These are phyloP conservation scores for Fusarium lyarnte DNA, from an alignment of 2,329 filamentous ascomycete genomes.

Conservation along the genomic window DNA sequence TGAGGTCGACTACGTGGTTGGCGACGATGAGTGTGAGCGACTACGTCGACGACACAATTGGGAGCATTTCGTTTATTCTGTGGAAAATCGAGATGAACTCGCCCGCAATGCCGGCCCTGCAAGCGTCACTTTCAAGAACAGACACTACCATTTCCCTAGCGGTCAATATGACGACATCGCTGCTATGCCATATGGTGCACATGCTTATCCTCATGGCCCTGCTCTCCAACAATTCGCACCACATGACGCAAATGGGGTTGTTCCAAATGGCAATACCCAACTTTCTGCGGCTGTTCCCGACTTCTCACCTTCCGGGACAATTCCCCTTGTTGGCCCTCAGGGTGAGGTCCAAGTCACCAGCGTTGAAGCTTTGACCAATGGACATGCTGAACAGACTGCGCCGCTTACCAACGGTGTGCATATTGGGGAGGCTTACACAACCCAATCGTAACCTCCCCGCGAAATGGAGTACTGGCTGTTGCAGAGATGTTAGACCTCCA, in stretches of 20 bases:
- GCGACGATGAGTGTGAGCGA: conserved; percentile 81
- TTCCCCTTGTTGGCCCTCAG: conserved; percentile 23
- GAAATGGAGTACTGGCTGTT: conserved; percentile 5
- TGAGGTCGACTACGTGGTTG: conserved; percentile 77
- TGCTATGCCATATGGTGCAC: conserved; percentile 46
- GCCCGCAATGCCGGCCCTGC: conserved; percentile 77
- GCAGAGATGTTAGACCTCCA: not conserved
- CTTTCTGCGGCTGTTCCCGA: conserved; percentile 53
- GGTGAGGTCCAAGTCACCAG: conserved; percentile 20
- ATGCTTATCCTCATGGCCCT: conserved; percentile 44
- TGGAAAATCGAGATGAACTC: conserved; percentile 75
- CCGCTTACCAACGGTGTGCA: conserved; percentile 45
- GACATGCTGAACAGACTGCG: conserved; percentile 27
- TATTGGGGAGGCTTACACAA: conserved; percentile 18
- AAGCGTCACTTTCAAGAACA: conserved; percentile 51
- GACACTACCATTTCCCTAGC: conserved; percentile 41
- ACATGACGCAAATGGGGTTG: conserved; percentile 49
- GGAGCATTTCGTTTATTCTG: conserved; percentile 80
- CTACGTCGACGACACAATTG: conserved; percentile 80
- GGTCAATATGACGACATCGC: conserved; percentile 47
- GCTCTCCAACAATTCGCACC: conserved; percentile 48
- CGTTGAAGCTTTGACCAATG: conserved; percentile 31
- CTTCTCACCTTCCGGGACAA: conserved; percentile 50
- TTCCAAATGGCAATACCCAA: conserved; percentile 45
- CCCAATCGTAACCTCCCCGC: conserved; percentile 27